Evolutionary conservation across 2,329 filamentous ascomycete genomes (phyloP), one percentile per base, ranked within the genome.

Genomic region (Macroventuria anomochaeta): DNA sequence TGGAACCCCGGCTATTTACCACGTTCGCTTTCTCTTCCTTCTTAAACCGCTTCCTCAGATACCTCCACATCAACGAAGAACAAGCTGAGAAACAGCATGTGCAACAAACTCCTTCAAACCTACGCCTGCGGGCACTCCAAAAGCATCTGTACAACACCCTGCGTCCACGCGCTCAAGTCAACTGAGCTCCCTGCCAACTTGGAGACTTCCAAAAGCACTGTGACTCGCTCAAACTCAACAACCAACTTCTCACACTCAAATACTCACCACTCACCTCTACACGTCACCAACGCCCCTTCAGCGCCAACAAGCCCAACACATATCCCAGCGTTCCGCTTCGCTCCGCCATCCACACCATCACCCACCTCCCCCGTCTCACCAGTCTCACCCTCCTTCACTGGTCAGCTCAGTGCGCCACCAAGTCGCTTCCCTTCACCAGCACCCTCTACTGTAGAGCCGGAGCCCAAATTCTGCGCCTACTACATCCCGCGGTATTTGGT

Each of bases 141-240:
- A 23, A 42, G 42, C 7, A 58, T 70, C 46, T 70, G 63, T 55
- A 67, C 57, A 13, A 72, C 69, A 5, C 63, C 66, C 13, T 72
- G 69, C 36, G 44, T 53, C 1, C 53, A 63, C 43, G 68, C 67
- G 5, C 43, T 67, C 12, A 48, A 32, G 5, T 15, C 29, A 12
- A 15, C 32, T 0, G 13, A 28, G 15, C 13, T 3, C 3, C 2
- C 33, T 10, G 2, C 29, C 5, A 26, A 23, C 11, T 3, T 17
- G 5, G 39, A 43, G 7, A 44, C 55, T n/a, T 31, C 25, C 40
- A 50, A 10, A 6, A 29, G 39, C 12, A 5, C 33, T 11, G 23
- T 58, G 49, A 46, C 41, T 11, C 54, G 55, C 46, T 55, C 54
- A 12, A 53, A 33, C 25, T 55, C 60, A 6, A 7, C 36, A 7